These are phyloP conservation scores for Paraleonurus japonicus DNA, from an alignment of 257 asterid genomes.

Conservation along the genomic window DNA sequence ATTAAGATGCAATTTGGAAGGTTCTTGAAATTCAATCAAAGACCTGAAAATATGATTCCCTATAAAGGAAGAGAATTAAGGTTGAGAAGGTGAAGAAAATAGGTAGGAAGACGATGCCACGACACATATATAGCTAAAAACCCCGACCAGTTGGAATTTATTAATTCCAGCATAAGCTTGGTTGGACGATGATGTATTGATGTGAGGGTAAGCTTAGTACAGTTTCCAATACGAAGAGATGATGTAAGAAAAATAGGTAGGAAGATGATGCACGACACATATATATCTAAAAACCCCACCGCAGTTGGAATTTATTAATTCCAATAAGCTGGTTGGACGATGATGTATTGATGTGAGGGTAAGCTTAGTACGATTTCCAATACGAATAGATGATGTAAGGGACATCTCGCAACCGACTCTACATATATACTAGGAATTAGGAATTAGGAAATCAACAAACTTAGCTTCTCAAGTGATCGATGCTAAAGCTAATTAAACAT, in stretches of 20 bases:
- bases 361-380: slow-evolving; percentile 53
- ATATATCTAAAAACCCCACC: not conserved
- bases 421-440: no score
- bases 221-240: slow-evolving; percentile 46
- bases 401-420: no score
- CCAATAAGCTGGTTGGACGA: not conserved
- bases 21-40: not conserved
- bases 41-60: not conserved
- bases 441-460: no score
- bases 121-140: not conserved
- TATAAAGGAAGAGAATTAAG: not conserved
- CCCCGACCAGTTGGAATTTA: not conserved
- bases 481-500: no score
- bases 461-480: no score
- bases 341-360: slow-evolving; percentile 29
- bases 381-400: slow-evolving; percentile 42
- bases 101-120: not conserved
- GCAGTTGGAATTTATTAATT: not conserved
- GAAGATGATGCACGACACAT: not conserved
- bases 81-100: not conserved
- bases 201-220: slow-evolving; percentile 49
- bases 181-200: not conserved
- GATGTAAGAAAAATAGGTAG: no score
- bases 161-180: not conserved
- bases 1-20: not conserved